phyloP scores from a whole-genome alignment of 164 flowering plant genomes.

The Magnolia changhungtana region DNA sequence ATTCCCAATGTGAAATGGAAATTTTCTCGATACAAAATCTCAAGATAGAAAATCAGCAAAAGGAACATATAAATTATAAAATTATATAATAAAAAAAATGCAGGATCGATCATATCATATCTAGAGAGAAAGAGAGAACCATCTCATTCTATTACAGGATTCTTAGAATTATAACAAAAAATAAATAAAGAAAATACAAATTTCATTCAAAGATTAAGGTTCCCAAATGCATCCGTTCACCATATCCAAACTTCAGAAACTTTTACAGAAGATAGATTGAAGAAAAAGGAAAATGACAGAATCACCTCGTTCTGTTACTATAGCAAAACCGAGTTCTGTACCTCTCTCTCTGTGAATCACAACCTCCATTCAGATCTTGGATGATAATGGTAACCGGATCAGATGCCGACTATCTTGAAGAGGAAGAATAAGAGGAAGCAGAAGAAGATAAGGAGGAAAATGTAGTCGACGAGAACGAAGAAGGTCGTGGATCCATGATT shows the following conservation, averaged over 20 bases:
- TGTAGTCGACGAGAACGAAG: constrained; percentile 61
- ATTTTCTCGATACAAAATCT: too few relatives aligned
- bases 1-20: too few relatives aligned
- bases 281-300: background rate
- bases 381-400: constrained; percentile 12
- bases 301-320: constrained; percentile 7
- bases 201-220: background rate
- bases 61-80: too few relatives aligned
- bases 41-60: too few relatives aligned
- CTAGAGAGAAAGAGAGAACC: too few relatives aligned
- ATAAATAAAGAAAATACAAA: too few relatives aligned
- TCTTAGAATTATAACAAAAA: too few relatives aligned
- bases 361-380: too few relatives aligned
- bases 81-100: too few relatives aligned
- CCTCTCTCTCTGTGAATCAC: too few relatives aligned
- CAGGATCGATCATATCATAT: too few relatives aligned
- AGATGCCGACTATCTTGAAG: constrained; percentile 42
- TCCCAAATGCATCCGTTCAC: background rate
- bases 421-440: constrained; percentile 53
- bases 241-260: background rate
- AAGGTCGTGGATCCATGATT: constrained; percentile 65
- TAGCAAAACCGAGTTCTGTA: background rate
- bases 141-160: too few relatives aligned
- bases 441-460: constrained; percentile 57
- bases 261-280: background rate